Conservation (phyloP, 805 yeast genomes). For the Candida railenensis region DNA sequence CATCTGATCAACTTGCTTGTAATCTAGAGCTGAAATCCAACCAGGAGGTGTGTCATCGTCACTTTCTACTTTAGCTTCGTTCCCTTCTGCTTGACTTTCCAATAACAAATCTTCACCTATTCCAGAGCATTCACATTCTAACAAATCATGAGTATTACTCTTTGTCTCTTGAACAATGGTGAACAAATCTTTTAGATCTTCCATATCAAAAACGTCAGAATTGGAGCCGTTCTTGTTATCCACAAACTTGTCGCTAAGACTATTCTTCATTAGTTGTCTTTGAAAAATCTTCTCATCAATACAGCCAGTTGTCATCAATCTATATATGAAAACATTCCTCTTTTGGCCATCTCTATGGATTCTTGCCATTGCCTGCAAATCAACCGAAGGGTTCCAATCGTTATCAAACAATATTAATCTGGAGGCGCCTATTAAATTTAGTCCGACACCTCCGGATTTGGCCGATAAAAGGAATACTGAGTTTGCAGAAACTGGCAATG, state of each 20-base stretch:
- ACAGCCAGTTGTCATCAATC: constrained; percentile 83
- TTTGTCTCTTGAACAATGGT: constrained; percentile 48
- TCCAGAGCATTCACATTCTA: constrained; percentile 64
- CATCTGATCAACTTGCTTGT: constrained; percentile 26
- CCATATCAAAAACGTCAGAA: constrained; percentile 65
- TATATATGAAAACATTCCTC: constrained; percentile 73
- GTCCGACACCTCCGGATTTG: constrained; percentile 91
- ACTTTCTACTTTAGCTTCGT: not conserved
- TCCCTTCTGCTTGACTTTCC: constrained; percentile 17
- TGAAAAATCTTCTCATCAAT: constrained; percentile 94
- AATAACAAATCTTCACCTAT: constrained; percentile 38
- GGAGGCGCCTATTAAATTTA: constrained; percentile 88
- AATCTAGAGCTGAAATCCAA: constrained; percentile 61
- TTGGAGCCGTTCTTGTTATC: constrained; percentile 40
- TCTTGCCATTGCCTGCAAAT: constrained; percentile 93
- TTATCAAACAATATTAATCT: constrained; percentile 83
- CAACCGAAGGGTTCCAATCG: constrained; percentile 96
- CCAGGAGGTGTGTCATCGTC: constrained; percentile 17
- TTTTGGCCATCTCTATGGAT: constrained; percentile 93
- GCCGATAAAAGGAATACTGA: constrained; percentile 80
- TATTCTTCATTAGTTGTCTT: constrained; percentile 82
- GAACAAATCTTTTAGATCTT: constrained; percentile 75
- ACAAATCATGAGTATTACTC: constrained; percentile 77
- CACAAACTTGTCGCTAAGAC: constrained; percentile 70
- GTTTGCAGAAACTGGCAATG: constrained; percentile 29